A percentile compares a stretch with the other conserved stretches of the same genome.
phyloP scores from a whole-genome alignment of 2,329 filamentous ascomycete genomes.

The Pseudopithomyces maydicus region DNA sequence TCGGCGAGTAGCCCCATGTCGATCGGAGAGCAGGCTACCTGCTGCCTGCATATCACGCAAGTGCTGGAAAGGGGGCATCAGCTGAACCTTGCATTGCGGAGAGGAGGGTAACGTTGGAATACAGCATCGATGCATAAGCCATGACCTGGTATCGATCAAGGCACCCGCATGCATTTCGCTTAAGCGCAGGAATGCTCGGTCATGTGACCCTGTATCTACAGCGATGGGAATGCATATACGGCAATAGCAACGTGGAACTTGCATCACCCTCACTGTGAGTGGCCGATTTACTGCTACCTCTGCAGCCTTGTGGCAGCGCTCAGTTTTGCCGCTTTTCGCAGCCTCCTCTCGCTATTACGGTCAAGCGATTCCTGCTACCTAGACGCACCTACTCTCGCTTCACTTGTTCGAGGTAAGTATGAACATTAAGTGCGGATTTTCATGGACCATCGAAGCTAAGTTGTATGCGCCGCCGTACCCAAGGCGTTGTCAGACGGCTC shows the following conservation, averaged over 20 bases:
- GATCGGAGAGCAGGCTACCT: background rate
- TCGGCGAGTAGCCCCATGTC: no score
- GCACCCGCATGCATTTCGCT: conserved; percentile 3
- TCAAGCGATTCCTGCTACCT: no score
- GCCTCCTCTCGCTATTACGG: background rate
- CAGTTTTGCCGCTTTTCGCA: background rate
- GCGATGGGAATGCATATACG: background rate
- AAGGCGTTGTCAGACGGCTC: conserved; percentile 1
- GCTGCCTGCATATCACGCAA: background rate
- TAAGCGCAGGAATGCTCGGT: background rate
- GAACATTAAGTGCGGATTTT: background rate
- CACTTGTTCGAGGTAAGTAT: background rate
- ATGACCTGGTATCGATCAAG: background rate
- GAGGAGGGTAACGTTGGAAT: conserved; percentile 2
- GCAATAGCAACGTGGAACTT: background rate
- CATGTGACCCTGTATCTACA: conserved; percentile 2
- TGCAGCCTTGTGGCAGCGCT: background rate
- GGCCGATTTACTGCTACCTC: background rate
- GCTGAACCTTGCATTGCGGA: background rate
- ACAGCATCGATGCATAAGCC: background rate
- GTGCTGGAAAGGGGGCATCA: background rate
- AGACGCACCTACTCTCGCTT: background rate
- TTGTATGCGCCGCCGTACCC: background rate
- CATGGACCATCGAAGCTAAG: background rate
- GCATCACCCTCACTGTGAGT: background rate